phyloP scores from a whole-genome alignment of 2,329 filamentous ascomycete species.

The Botrytis deweyae region DNA sequence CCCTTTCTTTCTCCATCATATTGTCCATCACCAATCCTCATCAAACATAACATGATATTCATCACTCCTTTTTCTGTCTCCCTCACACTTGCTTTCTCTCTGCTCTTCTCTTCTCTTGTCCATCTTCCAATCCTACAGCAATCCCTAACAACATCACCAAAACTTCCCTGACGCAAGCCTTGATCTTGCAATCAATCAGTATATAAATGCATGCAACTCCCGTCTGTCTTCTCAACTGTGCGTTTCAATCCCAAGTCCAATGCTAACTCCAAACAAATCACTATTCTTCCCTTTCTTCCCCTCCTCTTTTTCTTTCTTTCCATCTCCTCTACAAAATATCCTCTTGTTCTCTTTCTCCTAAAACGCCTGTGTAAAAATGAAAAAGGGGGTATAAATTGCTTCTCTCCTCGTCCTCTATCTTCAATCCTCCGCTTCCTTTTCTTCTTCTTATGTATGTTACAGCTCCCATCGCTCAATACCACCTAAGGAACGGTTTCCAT shows the following conservation, averaged over 20 bases:
- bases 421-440: background rate
- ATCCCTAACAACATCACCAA: background rate
- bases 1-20: background rate
- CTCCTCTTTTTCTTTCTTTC: background rate
- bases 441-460: background rate
- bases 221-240: background rate
- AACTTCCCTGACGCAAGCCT: background rate
- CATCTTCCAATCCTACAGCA: background rate
- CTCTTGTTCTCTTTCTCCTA: background rate
- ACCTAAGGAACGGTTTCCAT: background rate
- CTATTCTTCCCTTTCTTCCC: background rate
- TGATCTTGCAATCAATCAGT: slow-evolving; percentile 10
- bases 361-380: background rate
- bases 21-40: background rate
- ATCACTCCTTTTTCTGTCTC: background rate
- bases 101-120: too few relatives aligned
- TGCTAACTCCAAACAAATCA: background rate
- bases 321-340: background rate
- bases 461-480: background rate
- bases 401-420: background rate
- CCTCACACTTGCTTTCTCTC: background rate
- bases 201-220: slow-evolving; percentile 13
- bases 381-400: slow-evolving; percentile 10
- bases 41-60: slow-evolving; percentile 9
- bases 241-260: background rate